Conservation (phyloP, 768 basidiomycete species). For the Auriscalpium microsporum region DNA sequence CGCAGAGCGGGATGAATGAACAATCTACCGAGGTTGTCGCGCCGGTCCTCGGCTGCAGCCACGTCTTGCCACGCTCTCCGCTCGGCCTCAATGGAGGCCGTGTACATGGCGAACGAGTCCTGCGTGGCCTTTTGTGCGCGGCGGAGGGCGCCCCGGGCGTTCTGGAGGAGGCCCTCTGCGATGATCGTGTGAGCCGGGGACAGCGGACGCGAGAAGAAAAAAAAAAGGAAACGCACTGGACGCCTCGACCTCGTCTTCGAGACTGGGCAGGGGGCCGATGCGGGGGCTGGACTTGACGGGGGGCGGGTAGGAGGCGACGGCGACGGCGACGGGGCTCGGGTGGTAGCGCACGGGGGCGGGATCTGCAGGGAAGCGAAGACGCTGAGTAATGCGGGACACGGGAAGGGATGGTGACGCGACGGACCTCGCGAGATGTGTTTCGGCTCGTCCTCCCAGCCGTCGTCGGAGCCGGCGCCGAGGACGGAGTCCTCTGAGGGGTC, state of each 20-base stretch:
- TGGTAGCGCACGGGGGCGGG: constrained; percentile 1
- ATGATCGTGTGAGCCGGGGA: not conserved
- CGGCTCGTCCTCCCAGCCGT: constrained; percentile 10
- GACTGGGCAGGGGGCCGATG: not conserved
- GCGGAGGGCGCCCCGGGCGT: constrained; percentile 8
- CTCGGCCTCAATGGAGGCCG: constrained; percentile 11
- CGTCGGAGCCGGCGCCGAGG: constrained; percentile 5
- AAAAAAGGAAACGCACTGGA: constrained; percentile 1
- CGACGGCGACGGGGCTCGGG: not conserved
- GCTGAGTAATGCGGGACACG: not conserved
- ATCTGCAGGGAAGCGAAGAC: not conserved
- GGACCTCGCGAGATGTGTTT: constrained; percentile 1
- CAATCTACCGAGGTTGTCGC: constrained; percentile 9
- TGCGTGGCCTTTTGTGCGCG: constrained; percentile 15
- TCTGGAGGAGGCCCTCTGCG: constrained; percentile 6
- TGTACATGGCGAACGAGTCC: constrained; percentile 11
- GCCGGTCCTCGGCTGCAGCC: constrained; percentile 10
- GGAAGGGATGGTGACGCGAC: not conserved
- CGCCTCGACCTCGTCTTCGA: not conserved
- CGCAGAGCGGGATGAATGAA: not conserved
- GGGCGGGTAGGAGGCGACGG: not conserved
- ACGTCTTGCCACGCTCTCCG: constrained; percentile 10
- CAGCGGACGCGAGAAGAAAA: constrained; percentile 1
- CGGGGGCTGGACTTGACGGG: constrained; percentile 10
- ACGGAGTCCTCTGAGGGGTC: constrained; percentile 15